phyloP scores from a whole-genome alignment of 116 monocot genomes.

The Papilionanthe hybrid region DNA sequence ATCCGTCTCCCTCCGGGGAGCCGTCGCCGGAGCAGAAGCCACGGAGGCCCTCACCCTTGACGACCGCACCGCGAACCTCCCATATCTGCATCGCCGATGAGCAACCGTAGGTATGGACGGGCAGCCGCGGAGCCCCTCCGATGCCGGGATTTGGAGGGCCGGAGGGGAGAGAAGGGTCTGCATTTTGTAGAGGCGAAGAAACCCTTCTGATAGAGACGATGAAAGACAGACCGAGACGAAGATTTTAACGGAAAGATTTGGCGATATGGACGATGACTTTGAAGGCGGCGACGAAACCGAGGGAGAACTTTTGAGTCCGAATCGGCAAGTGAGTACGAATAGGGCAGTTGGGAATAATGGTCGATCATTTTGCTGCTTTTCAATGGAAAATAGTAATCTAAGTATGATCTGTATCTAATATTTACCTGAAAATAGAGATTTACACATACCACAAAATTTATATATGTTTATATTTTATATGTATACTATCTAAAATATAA shows the following conservation, averaged over 20 bases:
- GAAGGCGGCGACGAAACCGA: neutral
- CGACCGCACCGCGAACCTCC: neutral
- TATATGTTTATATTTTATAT: no score
- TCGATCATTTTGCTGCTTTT: no score
- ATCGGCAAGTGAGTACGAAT: no score
- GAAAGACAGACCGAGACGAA: neutral
- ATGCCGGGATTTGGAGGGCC: neutral
- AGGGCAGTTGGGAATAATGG: no score
- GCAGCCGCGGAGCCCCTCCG: neutral
- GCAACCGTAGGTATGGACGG: neutral
- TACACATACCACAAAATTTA: no score
- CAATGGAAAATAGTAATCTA: no score
- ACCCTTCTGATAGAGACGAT: neutral
- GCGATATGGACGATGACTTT: neutral
- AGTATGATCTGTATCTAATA: no score
- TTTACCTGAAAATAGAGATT: no score
- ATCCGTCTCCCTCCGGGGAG: slow-evolving; percentile 86
- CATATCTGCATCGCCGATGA: neutral
- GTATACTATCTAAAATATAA: no score
- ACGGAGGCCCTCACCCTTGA: slow-evolving; percentile 7
- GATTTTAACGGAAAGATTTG: neutral
- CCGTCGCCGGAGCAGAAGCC: slow-evolving; percentile 19
- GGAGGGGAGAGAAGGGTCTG: neutral
- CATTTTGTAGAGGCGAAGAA: neutral
- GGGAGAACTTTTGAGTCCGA: neutral